These are phyloP conservation scores for Rubus parviflorus DNA, from an alignment of 306 rosid species.

Conservation along the genomic window DNA sequence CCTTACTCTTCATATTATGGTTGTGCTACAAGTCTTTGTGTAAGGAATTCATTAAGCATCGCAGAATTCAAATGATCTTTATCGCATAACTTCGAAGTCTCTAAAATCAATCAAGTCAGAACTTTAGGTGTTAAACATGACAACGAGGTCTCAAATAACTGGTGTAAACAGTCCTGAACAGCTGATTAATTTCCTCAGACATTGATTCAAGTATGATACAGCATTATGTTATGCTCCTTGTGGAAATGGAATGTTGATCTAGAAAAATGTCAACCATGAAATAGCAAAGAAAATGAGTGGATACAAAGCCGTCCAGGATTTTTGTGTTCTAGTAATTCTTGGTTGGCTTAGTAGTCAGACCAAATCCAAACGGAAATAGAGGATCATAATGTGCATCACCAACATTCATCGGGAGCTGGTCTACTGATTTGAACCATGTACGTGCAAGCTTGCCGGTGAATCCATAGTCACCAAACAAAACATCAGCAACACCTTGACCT, in stretches of 20 bases:
- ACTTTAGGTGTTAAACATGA: background rate
- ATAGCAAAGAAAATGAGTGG: background rate
- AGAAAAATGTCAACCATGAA: background rate
- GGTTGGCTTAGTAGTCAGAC: slow-evolving; percentile 57
- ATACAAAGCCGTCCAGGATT: background rate
- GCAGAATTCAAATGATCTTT: too few relatives aligned
- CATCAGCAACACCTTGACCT: slow-evolving; percentile 83
- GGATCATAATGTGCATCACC: slow-evolving; percentile 79
- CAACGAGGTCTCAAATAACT: background rate
- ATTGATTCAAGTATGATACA: background rate
- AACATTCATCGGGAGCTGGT: slow-evolving; percentile 83
- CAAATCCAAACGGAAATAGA: slow-evolving; percentile 73
- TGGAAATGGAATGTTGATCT: slow-evolving; percentile 4
- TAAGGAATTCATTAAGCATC: too few relatives aligned
- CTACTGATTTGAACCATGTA: slow-evolving; percentile 77
- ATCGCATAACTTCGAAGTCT: too few relatives aligned
- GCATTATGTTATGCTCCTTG: background rate
- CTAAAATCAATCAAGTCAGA: background rate
- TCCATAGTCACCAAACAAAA: slow-evolving; percentile 70
- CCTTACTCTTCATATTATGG: too few relatives aligned
- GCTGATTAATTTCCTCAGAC: background rate
- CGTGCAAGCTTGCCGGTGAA: slow-evolving; percentile 80
- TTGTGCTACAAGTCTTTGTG: too few relatives aligned
- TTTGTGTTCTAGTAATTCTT: slow-evolving; percentile 20
- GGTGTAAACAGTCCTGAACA: background rate